Conservation (phyloP, 2,329 filamentous ascomycete species). For the Rhinocladiella similis region DNA sequence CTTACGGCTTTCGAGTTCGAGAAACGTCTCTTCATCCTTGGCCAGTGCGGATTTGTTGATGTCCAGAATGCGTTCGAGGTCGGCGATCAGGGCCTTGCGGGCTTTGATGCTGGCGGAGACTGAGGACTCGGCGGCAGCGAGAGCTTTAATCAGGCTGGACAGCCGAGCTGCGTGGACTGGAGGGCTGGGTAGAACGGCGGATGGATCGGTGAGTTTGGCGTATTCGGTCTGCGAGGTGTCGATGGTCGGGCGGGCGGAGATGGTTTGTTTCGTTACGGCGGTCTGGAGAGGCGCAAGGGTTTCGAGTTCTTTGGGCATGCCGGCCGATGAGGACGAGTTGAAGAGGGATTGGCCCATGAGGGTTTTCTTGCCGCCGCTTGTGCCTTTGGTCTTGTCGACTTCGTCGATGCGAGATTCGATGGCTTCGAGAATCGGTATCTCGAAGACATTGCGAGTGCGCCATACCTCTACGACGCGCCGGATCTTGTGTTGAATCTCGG, state of each 20-base stretch:
- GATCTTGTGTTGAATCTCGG: conserved; percentile 84
- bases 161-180: conserved; percentile 90
- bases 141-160: conserved; percentile 82
- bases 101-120: conserved; percentile 88
- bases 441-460: conserved; percentile 84
- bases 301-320: conserved; percentile 72
- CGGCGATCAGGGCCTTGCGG: conserved; percentile 72
- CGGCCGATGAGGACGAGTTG: conserved; percentile 53
- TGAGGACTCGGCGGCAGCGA: conserved; percentile 84
- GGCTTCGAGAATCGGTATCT: conserved; percentile 72
- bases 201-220: conserved; percentile 75
- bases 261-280: conserved; percentile 69
- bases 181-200: conserved; percentile 68
- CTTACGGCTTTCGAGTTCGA: conserved; percentile 66
- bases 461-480: conserved; percentile 91
- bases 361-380: conserved; percentile 48
- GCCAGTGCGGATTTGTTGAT: conserved; percentile 69
- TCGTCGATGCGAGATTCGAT: conserved; percentile 78
- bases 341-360: conserved; percentile 70
- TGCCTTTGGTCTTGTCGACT: conserved; percentile 55
- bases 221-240: conserved; percentile 78
- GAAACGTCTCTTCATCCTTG: conserved; percentile 67
- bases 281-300: conserved; percentile 74
- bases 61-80: conserved; percentile 78
- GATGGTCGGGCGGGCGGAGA: conserved; percentile 66